Evolutionary conservation across 1,284 basidiomycete genomes (phyloP).

Genomic region (Taiwanofungus camphoratus): DNA sequence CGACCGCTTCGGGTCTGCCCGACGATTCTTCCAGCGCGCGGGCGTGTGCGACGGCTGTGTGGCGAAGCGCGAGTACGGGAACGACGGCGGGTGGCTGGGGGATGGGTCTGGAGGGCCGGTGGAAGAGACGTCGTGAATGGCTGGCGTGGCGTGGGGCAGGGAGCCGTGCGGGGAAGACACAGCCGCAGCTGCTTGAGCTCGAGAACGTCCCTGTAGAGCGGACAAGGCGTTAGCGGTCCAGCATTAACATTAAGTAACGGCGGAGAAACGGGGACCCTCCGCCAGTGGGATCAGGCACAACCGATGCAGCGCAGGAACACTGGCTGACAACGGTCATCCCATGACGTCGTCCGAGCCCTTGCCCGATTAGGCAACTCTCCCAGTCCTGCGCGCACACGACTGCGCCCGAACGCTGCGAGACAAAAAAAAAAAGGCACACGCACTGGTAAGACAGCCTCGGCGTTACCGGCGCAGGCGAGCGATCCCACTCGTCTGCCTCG

Average conservation of each 20-base stretch:
- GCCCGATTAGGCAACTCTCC: not conserved
- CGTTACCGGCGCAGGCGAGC: conserved; percentile 34
- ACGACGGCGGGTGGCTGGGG: conserved; percentile 16
- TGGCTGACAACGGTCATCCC: too few species aligned
- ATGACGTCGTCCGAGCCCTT: conserved; percentile 15
- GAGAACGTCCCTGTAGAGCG: conserved; percentile 29
- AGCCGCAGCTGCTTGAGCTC: conserved; percentile 33
- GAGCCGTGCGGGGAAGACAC: conserved; percentile 28
- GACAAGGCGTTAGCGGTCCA: too few species aligned
- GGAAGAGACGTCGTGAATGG: conserved; percentile 23
- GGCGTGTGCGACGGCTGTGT: conserved; percentile 22
- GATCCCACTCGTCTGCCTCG: conserved; percentile 66
- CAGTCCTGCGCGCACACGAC: not conserved
- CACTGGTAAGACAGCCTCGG: conserved; percentile 33
- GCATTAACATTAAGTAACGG: not conserved
- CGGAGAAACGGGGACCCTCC: not conserved
- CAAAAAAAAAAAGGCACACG: too few species aligned
- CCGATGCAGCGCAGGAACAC: not conserved
- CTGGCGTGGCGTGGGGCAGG: conserved; percentile 20
- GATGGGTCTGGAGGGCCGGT: conserved; percentile 21
- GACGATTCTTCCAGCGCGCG: conserved; percentile 28
- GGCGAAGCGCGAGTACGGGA: conserved; percentile 26
- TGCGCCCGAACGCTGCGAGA: too few species aligned
- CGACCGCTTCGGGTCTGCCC: conserved; percentile 16
- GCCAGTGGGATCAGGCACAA: too few species aligned